These are phyloP conservation scores for Venustampulla echinocandica DNA, from an alignment of 495 filamentous ascomycete genomes.

Conservation along the genomic window DNA sequence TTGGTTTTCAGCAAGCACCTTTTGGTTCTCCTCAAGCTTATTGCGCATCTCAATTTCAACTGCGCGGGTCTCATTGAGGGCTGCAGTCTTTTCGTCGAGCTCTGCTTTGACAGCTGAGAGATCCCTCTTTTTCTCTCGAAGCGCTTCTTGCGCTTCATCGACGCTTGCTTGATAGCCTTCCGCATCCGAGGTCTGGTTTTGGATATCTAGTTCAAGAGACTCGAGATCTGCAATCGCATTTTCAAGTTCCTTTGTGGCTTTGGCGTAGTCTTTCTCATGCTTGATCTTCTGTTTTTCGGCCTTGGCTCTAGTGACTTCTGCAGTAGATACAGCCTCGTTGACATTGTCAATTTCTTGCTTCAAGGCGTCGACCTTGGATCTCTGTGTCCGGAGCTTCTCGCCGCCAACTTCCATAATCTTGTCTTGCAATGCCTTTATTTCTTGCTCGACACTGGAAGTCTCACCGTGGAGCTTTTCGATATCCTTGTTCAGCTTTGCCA, in stretches of 20 bases:
- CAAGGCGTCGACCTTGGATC: constrained; percentile 84
- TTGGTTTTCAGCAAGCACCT: constrained; percentile 77
- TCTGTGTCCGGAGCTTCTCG: constrained; percentile 81
- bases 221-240: constrained; percentile 62
- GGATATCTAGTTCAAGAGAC: constrained; percentile 64
- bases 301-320: constrained; percentile 79
- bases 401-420: constrained; percentile 98
- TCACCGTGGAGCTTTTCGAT: constrained; percentile 71
- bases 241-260: constrained; percentile 68
- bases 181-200: constrained; percentile 64
- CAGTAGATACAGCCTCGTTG: constrained; percentile 69
- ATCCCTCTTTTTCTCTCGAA: constrained; percentile 73
- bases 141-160: constrained; percentile 75
- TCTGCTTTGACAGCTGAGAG: constrained; percentile 72
- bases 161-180: constrained; percentile 64
- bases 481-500: constrained; percentile 65
- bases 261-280: constrained; percentile 68
- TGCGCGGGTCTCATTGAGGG: constrained; percentile 82
- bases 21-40: constrained; percentile 92
- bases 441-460: constrained; percentile 76
- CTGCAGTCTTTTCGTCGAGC: constrained; percentile 75
- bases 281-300: constrained; percentile 87
- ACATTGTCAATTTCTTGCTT: constrained; percentile 79
- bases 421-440: constrained; percentile 83
- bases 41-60: constrained; percentile 97